phyloP scores from a whole-genome alignment of 1,284 basidiomycete genomes.

The Entoloma clypeatum region DNA sequence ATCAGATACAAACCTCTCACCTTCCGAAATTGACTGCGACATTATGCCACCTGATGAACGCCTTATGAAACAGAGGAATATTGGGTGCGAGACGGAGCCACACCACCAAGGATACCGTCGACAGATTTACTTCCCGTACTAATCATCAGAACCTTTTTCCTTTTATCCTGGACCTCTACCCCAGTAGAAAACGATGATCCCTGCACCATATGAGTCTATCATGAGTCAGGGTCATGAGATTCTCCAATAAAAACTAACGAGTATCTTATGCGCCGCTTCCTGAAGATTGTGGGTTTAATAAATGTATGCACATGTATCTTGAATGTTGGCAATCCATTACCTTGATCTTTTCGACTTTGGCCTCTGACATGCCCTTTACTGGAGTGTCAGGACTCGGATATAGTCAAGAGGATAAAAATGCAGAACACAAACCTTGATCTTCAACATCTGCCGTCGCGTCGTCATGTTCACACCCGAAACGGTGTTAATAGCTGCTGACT shows the following conservation, averaged over 20 bases:
- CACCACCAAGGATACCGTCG: constrained; percentile 83
- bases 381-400: constrained; percentile 11
- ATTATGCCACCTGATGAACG: constrained; percentile 69
- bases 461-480: constrained; percentile 83
- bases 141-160: constrained; percentile 74
- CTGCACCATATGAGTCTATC: constrained; percentile 34
- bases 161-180: constrained; percentile 81
- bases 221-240: neutral
- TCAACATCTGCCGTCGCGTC: constrained; percentile 80
- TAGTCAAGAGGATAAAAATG: constrained; percentile 16
- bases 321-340: constrained; percentile 32
- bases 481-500: constrained; percentile 74
- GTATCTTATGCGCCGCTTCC: constrained; percentile 85
- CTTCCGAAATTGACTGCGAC: constrained; percentile 91
- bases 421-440: constrained; percentile 70
- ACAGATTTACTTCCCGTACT: constrained; percentile 91
- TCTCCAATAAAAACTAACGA: constrained; percentile 41
- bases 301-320: constrained; percentile 12
- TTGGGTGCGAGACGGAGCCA: constrained; percentile 14
- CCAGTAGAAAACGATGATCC: constrained; percentile 87
- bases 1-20: constrained; percentile 36
- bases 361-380: constrained; percentile 77
- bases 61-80: constrained; percentile 2
- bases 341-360: constrained; percentile 96
- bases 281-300: constrained; percentile 26